A percentile compares a stretch with the other conserved stretches of the same genome.
Evolutionary conservation across 2,329 filamentous ascomycete species (phyloP).

Genomic region (Trichoderma koningii): DNA sequence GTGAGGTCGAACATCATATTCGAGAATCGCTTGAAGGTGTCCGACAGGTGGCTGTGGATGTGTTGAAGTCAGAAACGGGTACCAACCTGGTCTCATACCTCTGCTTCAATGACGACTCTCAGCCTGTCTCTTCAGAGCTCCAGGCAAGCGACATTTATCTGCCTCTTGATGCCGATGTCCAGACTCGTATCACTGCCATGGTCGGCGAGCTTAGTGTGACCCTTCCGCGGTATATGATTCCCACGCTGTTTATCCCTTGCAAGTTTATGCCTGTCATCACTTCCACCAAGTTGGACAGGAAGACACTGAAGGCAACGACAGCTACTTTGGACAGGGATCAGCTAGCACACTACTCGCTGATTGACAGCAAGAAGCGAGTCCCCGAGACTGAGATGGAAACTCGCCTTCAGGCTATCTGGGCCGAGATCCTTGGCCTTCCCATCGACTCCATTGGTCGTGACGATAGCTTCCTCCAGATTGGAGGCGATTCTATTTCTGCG

Average conservation of each 20-base stretch:
- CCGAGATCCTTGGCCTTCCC: conserved; percentile 25
- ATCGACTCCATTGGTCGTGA: conserved; percentile 27
- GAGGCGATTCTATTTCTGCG: conserved; percentile 29
- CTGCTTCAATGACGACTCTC: conserved; percentile 11
- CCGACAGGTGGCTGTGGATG: conserved; percentile 23
- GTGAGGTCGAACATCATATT: conserved; percentile 32
- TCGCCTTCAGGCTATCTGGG: conserved; percentile 30
- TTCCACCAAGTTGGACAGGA: conserved; percentile 26
- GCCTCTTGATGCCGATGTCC: conserved; percentile 1
- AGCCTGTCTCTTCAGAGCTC: neutral
- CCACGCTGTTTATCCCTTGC: conserved; percentile 45
- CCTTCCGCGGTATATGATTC: conserved; percentile 45
- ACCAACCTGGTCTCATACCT: conserved; percentile 14
- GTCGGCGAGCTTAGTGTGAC: neutral
- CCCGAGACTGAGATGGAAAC: conserved; percentile 28
- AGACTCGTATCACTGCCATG: conserved; percentile 5
- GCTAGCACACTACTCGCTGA: neutral
- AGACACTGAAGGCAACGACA: conserved; percentile 1
- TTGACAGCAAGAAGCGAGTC: conserved; percentile 3
- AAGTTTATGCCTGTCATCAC: conserved; percentile 39
- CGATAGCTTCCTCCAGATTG: conserved; percentile 30
- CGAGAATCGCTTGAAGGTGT: neutral
- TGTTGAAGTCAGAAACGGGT: conserved; percentile 9
- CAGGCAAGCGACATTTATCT: conserved; percentile 6
- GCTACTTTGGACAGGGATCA: neutral